Evolutionary conservation across 148 eudicot genomes (phyloP).

Genomic region (Fagopyrum homotropicum): DNA sequence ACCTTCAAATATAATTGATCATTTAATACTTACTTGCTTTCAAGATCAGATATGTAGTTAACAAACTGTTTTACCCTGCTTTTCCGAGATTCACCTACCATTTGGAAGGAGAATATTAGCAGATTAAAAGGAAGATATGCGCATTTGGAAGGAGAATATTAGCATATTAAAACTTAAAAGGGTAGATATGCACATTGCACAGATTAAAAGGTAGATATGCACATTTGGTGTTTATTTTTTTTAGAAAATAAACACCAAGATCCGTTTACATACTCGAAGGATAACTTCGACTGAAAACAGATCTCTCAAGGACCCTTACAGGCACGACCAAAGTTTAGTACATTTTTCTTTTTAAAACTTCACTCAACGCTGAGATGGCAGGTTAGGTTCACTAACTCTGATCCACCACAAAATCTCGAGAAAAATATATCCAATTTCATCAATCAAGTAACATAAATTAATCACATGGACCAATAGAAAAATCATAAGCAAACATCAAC

Average conservation of each 20-base stretch:
- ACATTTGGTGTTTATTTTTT: no score
- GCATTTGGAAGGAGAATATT: background rate
- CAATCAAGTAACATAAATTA: background rate
- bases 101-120: background rate
- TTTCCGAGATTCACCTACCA: constrained; percentile 43
- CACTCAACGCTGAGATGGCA: background rate
- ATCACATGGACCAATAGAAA: background rate
- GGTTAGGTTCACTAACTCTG: background rate
- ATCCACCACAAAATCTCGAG: background rate
- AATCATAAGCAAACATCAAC: background rate
- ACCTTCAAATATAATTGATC: background rate
- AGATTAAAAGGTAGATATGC: no score
- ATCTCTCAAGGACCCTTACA: background rate
- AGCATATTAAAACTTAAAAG: background rate
- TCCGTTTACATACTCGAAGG: background rate
- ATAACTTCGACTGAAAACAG: background rate
- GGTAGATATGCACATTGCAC: background rate
- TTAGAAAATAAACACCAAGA: no score
- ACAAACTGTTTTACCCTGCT: constrained; percentile 68
- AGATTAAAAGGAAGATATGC: no score
- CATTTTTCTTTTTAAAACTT: background rate
- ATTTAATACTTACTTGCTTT: constrained; percentile 37
- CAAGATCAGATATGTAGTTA: constrained; percentile 77
- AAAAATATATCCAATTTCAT: background rate
- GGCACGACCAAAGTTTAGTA: background rate